Percentiles rank a stretch among this genome's conserved stretches.
Evolutionary conservation across 2,329 filamentous ascomycete genomes (phyloP).

Genomic region (Clarireedia sp.): DNA sequence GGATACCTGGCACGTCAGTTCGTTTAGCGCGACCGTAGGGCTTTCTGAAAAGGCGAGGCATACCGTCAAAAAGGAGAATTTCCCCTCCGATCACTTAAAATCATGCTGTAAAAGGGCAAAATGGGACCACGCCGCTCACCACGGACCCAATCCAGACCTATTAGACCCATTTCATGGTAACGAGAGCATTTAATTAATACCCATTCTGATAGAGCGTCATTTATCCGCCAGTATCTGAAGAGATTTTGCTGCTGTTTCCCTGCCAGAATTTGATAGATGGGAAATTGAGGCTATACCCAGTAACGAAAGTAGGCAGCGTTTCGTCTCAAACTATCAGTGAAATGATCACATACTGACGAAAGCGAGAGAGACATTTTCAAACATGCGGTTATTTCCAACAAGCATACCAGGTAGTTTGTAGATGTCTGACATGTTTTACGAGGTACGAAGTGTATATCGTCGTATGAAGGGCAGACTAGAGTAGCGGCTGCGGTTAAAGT

Average conservation of each 20-base stretch:
- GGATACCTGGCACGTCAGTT: conserved; percentile 29
- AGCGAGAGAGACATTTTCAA: conserved; percentile 7
- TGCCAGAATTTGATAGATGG: not conserved
- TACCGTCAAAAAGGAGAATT: conserved; percentile 4
- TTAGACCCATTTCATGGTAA: not conserved
- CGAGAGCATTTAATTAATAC: conserved; percentile 1
- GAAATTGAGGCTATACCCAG: not conserved
- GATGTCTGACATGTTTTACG: conserved; percentile 3
- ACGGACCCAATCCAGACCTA: conserved; percentile 7
- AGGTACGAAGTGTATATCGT: not conserved
- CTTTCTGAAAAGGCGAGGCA: conserved; percentile 8
- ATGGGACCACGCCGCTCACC: conserved; percentile 4
- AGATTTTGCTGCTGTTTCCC: not conserved
- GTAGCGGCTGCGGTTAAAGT: not conserved
- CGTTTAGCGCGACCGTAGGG: conserved; percentile 9
- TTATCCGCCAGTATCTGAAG: not conserved
- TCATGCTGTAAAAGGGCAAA: no score
- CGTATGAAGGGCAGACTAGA: not conserved
- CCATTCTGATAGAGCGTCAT: conserved; percentile 2
- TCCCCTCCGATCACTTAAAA: conserved; percentile 4
- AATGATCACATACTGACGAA: not conserved
- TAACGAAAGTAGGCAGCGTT: not conserved
- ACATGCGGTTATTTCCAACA: conserved; percentile 9
- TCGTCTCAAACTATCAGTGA: not conserved
- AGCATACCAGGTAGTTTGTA: not conserved